These are phyloP conservation scores for Coniochaeta ligniaria DNA, from an alignment of 2,329 filamentous ascomycete genomes.

Conservation along the genomic window DNA sequence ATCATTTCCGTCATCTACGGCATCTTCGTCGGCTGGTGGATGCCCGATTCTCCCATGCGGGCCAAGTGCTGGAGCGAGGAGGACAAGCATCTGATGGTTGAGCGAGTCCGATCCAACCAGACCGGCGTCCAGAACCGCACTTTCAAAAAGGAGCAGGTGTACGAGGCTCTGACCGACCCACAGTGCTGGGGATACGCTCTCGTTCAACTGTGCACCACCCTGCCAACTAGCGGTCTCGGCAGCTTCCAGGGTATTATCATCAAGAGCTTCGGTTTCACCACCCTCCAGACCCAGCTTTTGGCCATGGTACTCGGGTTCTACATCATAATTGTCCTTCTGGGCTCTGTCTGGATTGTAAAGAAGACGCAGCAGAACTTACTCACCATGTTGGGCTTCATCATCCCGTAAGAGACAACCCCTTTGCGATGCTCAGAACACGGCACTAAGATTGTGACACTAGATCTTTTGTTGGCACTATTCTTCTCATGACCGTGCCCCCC, in stretches of 20 bases:
- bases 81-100: conserved; percentile 57
- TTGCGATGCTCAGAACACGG: neutral
- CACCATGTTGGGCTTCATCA: conserved; percentile 57
- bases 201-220: conserved; percentile 63
- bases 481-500: conserved; percentile 62
- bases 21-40: conserved; percentile 53
- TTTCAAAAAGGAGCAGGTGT: conserved; percentile 38
- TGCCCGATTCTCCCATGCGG: conserved; percentile 65
- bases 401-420: conserved; percentile 44
- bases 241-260: conserved; percentile 72
- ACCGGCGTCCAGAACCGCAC: conserved; percentile 51
- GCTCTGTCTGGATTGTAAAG: conserved; percentile 60
- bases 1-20: conserved; percentile 56
- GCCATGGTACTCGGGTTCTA: conserved; percentile 70
- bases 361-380: conserved; percentile 62
- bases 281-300: conserved; percentile 63
- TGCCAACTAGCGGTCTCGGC: conserved; percentile 66
- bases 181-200: conserved; percentile 59
- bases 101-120: conserved; percentile 53
- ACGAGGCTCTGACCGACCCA: conserved; percentile 53
- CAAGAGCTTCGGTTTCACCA: conserved; percentile 56
- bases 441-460: neutral
- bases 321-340: conserved; percentile 63
- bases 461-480: conserved; percentile 66
- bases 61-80: conserved; percentile 62